Evolutionary conservation across 257 asterid genomes (phyloP).

Genomic region (Salvia miltiorrhiza): DNA sequence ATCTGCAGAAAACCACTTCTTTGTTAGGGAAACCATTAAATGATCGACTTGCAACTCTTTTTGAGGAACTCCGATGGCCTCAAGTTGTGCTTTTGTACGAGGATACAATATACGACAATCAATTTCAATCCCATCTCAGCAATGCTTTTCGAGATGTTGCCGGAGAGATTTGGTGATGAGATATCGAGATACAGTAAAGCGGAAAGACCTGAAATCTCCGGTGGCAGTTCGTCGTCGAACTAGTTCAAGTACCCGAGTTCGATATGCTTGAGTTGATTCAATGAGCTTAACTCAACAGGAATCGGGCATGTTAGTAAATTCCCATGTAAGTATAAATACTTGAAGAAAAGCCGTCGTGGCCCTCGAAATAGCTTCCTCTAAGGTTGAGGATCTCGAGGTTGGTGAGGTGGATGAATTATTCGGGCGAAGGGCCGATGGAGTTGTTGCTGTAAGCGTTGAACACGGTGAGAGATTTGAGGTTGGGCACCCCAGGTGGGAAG

Average conservation of each 20-base stretch:
- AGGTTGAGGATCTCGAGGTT: conserved; percentile 79
- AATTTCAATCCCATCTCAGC: conserved; percentile 47
- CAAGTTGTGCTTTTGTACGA: too few relatives aligned
- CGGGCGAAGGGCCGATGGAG: conserved; percentile 69
- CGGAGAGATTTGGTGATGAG: conserved; percentile 65
- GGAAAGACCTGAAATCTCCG: conserved; percentile 34
- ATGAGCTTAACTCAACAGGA: conserved; percentile 49
- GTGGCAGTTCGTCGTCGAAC: conserved; percentile 51
- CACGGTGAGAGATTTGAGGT: conserved; percentile 44
- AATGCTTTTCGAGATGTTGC: conserved; percentile 61
- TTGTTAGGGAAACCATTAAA: too few relatives aligned
- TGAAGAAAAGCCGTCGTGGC: conserved; percentile 55
- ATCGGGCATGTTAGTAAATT: conserved; percentile 61
- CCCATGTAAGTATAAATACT: conserved; percentile 57
- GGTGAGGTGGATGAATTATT: conserved; percentile 39
- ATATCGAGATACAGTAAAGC: conserved; percentile 61
- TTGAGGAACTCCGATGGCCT: too few relatives aligned
- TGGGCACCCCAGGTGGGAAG: conserved; percentile 57
- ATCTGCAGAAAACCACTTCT: too few relatives aligned
- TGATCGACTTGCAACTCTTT: too few relatives aligned
- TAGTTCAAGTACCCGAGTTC: conserved; percentile 82
- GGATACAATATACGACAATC: too few relatives aligned
- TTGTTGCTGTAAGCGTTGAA: conserved; percentile 73
- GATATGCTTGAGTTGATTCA: conserved; percentile 50
- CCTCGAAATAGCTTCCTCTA: conserved; percentile 81